A percentile compares a stretch with the other conserved stretches of the same genome.
Conservation (phyloP, 1,284 basidiomycete genomes). For the Inonotus obliquus region DNA sequence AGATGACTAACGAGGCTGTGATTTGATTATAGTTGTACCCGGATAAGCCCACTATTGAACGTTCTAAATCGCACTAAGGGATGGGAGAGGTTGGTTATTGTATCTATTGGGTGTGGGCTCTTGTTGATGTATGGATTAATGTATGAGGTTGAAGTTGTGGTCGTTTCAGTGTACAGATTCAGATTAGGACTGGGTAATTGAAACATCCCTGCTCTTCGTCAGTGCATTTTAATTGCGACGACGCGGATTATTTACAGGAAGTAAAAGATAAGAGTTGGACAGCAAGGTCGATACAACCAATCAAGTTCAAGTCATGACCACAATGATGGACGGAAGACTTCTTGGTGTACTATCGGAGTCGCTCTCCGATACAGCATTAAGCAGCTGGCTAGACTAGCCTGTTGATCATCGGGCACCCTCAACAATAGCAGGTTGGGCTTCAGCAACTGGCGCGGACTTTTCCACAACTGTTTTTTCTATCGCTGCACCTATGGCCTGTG, state of each 20-base stretch:
- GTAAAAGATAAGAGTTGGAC: neutral
- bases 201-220: neutral
- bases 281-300: neutral
- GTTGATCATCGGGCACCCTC: constrained; percentile 20
- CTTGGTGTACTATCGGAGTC: too few species aligned
- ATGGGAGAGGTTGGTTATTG: neutral
- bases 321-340: too few species aligned
- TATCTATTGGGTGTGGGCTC: too few species aligned
- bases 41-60: constrained; percentile 2
- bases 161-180: constrained; percentile 3
- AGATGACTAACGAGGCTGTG: neutral
- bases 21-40: constrained; percentile 15
- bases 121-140: too few species aligned
- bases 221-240: neutral
- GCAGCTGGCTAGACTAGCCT: too few species aligned
- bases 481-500: constrained; percentile 86
- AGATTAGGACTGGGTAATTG: neutral
- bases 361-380: too few species aligned
- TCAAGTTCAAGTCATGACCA: neutral
- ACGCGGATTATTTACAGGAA: neutral
- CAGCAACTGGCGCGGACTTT: constrained; percentile 27
- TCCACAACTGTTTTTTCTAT: constrained; percentile 49
- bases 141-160: neutral
- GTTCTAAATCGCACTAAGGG: neutral
- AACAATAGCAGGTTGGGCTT: constrained; percentile 24